These are phyloP conservation scores for Aureoboletus auriporus DNA, from an alignment of 768 basidiomycete species.

Conservation along the genomic window DNA sequence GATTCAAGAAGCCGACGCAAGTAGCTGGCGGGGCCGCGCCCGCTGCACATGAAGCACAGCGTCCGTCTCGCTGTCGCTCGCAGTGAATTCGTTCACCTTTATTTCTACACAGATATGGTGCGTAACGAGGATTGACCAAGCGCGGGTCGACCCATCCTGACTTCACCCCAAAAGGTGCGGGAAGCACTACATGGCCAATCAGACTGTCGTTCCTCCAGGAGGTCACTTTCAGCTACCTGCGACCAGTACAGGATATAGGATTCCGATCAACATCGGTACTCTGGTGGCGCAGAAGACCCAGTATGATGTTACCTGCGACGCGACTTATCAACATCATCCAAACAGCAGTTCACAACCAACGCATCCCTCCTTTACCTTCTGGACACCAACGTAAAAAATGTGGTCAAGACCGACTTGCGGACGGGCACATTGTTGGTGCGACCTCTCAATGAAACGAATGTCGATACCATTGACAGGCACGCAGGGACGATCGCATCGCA, in stretches of 20 bases:
- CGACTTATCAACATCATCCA: conserved; percentile 12
- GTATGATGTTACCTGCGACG: conserved; percentile 35
- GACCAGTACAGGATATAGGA: conserved; percentile 29
- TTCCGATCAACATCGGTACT: conserved; percentile 30
- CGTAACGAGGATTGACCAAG: background rate
- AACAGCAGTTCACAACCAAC: conserved; percentile 30
- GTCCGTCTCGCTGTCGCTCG: conserved; percentile 7
- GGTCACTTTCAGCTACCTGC: conserved; percentile 41
- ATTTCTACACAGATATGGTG: conserved; percentile 26
- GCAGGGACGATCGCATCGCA: too few relatives aligned
- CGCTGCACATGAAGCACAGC: conserved; percentile 22
- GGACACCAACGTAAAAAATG: conserved; percentile 29
- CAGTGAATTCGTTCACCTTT: conserved; percentile 2
- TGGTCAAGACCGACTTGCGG: conserved; percentile 47
- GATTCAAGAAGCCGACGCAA: too few relatives aligned
- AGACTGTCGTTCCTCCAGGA: conserved; percentile 41
- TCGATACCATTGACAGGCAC: too few relatives aligned
- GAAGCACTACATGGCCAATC: conserved; percentile 38
- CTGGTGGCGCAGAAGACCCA: conserved; percentile 27
- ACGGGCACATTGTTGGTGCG: conserved; percentile 43
- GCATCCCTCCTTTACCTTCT: conserved; percentile 41
- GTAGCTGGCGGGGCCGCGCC: too few relatives aligned
- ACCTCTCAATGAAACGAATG: conserved; percentile 22
- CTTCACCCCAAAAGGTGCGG: too few relatives aligned
- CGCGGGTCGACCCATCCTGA: too few relatives aligned